Conservation (phyloP, 495 filamentous ascomycete genomes). For the Penicillium pulvis region DNA sequence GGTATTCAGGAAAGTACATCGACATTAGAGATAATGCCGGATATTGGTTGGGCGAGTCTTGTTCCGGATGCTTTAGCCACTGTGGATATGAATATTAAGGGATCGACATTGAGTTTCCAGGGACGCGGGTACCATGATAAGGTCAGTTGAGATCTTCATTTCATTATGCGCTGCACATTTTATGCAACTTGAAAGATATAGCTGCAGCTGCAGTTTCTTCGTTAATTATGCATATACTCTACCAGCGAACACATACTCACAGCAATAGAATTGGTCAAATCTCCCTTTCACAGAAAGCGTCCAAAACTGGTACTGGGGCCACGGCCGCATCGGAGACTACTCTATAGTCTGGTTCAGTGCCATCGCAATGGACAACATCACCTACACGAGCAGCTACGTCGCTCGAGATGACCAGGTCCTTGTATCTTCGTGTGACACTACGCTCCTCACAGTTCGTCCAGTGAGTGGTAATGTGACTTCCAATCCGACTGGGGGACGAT, state of each 20-base stretch:
- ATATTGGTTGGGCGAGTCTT: conserved; percentile 41
- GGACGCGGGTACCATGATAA: conserved; percentile 47
- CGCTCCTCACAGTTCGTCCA: conserved; percentile 20
- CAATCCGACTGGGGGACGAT: conserved; percentile 18
- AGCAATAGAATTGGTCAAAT: conserved; percentile 34
- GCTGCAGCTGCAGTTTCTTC: too few species aligned
- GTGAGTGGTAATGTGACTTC: conserved; percentile 4
- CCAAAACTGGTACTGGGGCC: conserved; percentile 44
- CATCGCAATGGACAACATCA: conserved; percentile 20
- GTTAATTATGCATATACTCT: neutral
- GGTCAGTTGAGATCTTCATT: conserved; percentile 14
- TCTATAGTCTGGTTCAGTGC: conserved; percentile 45
- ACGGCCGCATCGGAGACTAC: conserved; percentile 39
- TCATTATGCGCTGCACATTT: neutral
- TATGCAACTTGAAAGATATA: too few species aligned
- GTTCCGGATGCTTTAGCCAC: conserved; percentile 33
- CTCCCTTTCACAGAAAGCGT: conserved; percentile 22
- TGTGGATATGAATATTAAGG: conserved; percentile 33
- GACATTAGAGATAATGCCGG: conserved; percentile 25
- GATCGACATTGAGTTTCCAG: conserved; percentile 30
- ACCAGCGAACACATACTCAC: neutral
- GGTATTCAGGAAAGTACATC: conserved; percentile 16
- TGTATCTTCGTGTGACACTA: conserved; percentile 19
- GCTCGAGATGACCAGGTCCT: conserved; percentile 26
- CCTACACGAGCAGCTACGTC: conserved; percentile 36